These are phyloP conservation scores for Fusarium ambrosium DNA, from an alignment of 2,329 filamentous ascomycete genomes.

Conservation along the genomic window DNA sequence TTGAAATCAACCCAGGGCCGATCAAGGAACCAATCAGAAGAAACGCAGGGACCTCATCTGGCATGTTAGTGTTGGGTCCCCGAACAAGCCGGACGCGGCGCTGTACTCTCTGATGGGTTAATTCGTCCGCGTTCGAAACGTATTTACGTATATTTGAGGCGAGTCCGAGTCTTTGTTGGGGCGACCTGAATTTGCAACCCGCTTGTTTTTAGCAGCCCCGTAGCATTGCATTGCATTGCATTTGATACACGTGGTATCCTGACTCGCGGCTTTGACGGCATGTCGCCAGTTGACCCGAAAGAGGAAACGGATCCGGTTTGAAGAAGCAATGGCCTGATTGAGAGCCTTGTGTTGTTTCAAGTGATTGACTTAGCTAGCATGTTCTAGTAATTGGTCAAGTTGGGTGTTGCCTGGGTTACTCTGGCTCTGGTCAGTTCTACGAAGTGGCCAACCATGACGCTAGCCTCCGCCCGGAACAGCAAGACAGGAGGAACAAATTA, in stretches of 20 bases:
- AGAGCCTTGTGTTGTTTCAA: neutral
- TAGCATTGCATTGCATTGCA: neutral
- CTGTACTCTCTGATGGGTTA: neutral
- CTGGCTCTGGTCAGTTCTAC: neutral
- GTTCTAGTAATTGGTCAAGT: neutral
- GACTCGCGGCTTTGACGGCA: neutral
- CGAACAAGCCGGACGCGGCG: neutral
- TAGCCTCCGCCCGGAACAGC: neutral
- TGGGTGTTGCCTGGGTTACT: neutral
- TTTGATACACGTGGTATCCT: neutral
- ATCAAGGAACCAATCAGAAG: neutral
- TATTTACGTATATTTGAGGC: neutral
- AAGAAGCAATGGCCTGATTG: neutral
- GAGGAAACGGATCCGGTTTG: neutral
- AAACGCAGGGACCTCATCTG: neutral
- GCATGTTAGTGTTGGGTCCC: neutral
- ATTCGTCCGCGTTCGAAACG: neutral
- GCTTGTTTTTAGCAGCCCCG: neutral
- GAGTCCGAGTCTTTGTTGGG: neutral
- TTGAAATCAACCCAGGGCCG: neutral
- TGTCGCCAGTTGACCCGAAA: neutral
- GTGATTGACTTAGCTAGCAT: neutral
- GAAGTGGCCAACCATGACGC: neutral
- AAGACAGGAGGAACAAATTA: neutral
- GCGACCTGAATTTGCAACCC: constrained; percentile 4